Base-by-base conservation (phyloP, 1,284 basidiomycete genomes). In the Ceratobasidium sp. region DNA sequence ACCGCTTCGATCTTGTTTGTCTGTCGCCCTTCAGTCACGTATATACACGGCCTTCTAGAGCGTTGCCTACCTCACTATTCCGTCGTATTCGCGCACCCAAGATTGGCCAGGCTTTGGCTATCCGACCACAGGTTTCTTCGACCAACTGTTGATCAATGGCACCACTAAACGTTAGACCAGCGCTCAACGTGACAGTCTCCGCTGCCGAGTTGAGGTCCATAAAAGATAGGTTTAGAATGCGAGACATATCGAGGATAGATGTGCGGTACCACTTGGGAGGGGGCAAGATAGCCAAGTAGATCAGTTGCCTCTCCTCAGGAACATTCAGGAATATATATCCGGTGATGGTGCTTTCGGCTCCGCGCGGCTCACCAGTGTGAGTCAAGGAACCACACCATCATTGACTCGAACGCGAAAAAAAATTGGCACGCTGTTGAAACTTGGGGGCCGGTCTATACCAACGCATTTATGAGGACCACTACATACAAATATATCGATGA, bases 181-280 rank as follows among this genome's bases (percentile, higher is more conserved):
- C 47, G 31, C 60, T 65, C 22, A 65, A 22, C 13, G 49, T 53
- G 31, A 65, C 47, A 34, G 60, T 52, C 31, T 65, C 60, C 40
- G 60, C 60, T 27, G 60, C 60, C 25, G 60, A 65, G 25, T 65
- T 65, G 35, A 65, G 60, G 25, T 65, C 60, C 60, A 65, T 65
- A 29, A 65, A 52, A 10, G 34, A 22, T 15, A 47, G n/a, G n/a
- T 22, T 47, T 20, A 47, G n/a, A 6, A 47, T 20, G 45, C 22
- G 20, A 47, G 45, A 47, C 45, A 47, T 47, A 20, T 8, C 22
- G 32, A 35, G 45, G 7, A 12, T 40, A 8, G 38, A 17, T 40
- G 17, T 40, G 7, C 17, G 17, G 7, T 17, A 17, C 8, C 17
- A 40, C 8, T 40, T 40, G 38, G 38, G 7, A 17, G 38, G 7